phyloP scores from a whole-genome alignment of 192 early-diverging fungal genomes.

The Polychytrium aggregatum region DNA sequence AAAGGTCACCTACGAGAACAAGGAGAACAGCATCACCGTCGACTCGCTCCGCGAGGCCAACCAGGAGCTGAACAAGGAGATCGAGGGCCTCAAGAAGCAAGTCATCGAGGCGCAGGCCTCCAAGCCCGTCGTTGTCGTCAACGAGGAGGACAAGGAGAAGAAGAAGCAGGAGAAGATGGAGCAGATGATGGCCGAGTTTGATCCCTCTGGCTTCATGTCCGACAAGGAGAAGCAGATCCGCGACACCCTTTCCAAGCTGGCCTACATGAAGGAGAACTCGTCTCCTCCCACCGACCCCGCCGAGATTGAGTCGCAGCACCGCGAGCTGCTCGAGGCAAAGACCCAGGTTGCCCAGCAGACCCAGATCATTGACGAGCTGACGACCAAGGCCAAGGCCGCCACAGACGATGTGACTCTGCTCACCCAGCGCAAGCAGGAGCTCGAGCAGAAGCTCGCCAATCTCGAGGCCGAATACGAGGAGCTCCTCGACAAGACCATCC shows the following conservation, averaged over 20 bases:
- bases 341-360: slow-evolving; percentile 50
- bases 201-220: slow-evolving; percentile 59
- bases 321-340: slow-evolving; percentile 60
- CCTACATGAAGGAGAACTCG: slow-evolving; percentile 42
- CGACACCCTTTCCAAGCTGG: slow-evolving; percentile 55
- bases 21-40: slow-evolving; percentile 80
- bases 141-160: slow-evolving; percentile 59
- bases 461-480: slow-evolving; percentile 78
- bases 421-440: slow-evolving; percentile 47
- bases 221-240: slow-evolving; percentile 68
- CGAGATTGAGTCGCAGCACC: slow-evolving; percentile 53
- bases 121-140: slow-evolving; percentile 5
- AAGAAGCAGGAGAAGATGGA: slow-evolving; percentile 76
- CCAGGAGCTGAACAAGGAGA: slow-evolving; percentile 56
- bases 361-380: slow-evolving; percentile 43
- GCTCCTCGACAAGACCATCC: slow-evolving; percentile 65
- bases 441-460: slow-evolving; percentile 54
- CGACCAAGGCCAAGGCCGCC: slow-evolving; percentile 8
- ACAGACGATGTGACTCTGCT: slow-evolving; percentile 46
- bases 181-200: slow-evolving; percentile 71
- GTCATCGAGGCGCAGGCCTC: slow-evolving; percentile 30
- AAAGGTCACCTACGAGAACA: slow-evolving; percentile 76
- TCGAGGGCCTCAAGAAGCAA: slow-evolving; percentile 62
- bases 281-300: slow-evolving; percentile 35
- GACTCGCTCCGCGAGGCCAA: slow-evolving; percentile 84